Conservation (phyloP, 306 rosid species). For the Inga oerstediana region DNA sequence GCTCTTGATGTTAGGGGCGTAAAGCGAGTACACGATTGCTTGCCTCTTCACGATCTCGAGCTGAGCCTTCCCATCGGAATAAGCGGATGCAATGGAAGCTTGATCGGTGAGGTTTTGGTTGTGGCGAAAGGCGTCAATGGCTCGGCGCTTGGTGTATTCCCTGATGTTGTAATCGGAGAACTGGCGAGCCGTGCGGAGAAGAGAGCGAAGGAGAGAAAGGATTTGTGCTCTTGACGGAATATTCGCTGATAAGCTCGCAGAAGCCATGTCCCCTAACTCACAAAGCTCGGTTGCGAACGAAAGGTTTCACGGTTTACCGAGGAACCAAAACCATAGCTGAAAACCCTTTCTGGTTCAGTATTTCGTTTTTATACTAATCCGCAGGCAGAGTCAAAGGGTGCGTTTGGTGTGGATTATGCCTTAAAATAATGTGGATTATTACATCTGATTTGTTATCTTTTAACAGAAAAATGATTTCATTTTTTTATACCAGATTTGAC, state of each 20-base stretch:
- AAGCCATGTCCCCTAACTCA: background rate
- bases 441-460: too few species aligned
- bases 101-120: conserved; percentile 58
- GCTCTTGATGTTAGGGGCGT: conserved; percentile 61
- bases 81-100: conserved; percentile 44
- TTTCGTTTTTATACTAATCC: background rate
- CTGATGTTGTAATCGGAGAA: conserved; percentile 78
- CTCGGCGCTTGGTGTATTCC: conserved; percentile 75
- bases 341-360: background rate
- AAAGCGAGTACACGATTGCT: conserved; percentile 62
- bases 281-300: background rate
- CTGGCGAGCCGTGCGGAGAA: conserved; percentile 57
- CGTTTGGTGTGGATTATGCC: background rate
- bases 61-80: conserved; percentile 56
- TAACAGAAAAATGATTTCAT: too few species aligned
- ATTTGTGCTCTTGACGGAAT: conserved; percentile 45
- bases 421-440: too few species aligned
- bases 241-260: background rate
- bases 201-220: conserved; percentile 58
- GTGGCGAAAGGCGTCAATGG: conserved; percentile 65
- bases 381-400: background rate
- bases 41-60: conserved; percentile 64
- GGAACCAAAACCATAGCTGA: background rate
- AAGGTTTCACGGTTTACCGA: background rate
- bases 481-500: background rate